Base-by-base conservation (phyloP, 768 basidiomycete species). In the Amanita fuliginea region DNA sequence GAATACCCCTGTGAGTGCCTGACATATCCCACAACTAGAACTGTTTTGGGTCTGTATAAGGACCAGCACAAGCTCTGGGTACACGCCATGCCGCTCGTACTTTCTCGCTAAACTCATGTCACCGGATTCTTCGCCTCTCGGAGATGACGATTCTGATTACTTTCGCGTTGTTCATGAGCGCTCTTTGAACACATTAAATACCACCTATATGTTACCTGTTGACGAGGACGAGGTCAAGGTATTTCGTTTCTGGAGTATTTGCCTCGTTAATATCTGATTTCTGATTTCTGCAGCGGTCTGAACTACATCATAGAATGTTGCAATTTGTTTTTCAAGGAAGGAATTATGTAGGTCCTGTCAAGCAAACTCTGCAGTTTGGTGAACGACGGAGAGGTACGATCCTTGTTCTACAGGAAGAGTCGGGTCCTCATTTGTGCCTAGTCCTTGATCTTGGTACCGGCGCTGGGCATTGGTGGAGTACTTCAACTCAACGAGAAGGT, bases 361-460 rank as follows among this genome's bases (percentile, higher is more conserved):
- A 70, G 45, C 71, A 77, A 46, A 74, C 71, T 18, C 69, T 86
- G 2, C 74, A 71, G 52, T 70, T 73, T 54, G 74, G 73, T 42
- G 62, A 69, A 53, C 69, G 71, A 46, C 67, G 73, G 35, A 62
- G 69, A 66, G 63, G 74, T 67, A 56, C 24, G 64, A 43, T 30
- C 30, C 32, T 22, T 16, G 56, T 41, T 37, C 35, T 52, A 37
- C 35, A 34, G 14, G 30, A 14, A 9, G 30, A 16, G 7, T 21
- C 24, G 16, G 44, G 16, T n/a, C 44, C 60, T 56, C 46, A 62
- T 46, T 22, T 50, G 59, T 59, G 51, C 47, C 45, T 48, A 72
- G 73, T 85, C 37, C 75, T 86, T 43, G 83, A 86, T 64, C 67
- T 85, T 52, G 83, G 83, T 14, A 85, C 83, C 1, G 83, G 83